phyloP scores from a whole-genome alignment of 2,329 filamentous ascomycete species.

The Rhexocercosporidium sp. region DNA sequence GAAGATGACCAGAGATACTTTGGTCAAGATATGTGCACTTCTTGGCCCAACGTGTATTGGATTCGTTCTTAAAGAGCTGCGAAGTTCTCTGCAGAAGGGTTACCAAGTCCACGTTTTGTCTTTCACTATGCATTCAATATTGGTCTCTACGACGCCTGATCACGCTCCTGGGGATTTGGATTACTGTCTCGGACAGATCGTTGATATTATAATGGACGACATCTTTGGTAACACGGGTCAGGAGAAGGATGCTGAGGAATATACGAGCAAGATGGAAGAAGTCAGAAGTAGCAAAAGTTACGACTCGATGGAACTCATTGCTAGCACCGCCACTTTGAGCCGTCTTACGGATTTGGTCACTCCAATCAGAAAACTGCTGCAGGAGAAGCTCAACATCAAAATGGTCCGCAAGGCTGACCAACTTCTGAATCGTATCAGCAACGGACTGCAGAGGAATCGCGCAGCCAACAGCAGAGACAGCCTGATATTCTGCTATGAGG shows the following conservation, averaged over 20 bases:
- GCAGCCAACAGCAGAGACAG: conserved; percentile 80
- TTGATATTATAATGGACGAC: conserved; percentile 93
- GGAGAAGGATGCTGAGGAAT: conserved; percentile 96
- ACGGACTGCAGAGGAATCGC: conserved; percentile 82
- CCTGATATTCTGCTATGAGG: conserved; percentile 92
- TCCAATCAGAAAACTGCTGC: conserved; percentile 78
- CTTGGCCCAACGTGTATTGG: conserved; percentile 84
- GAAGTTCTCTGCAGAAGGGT: conserved; percentile 80
- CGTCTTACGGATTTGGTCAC: conserved; percentile 76
- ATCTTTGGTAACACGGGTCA: conserved; percentile 91
- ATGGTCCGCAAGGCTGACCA: conserved; percentile 92
- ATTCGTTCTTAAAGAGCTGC: conserved; percentile 91
- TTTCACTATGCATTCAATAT: conserved; percentile 90
- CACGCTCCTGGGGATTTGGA: conserved; percentile 85
- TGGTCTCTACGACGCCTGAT: conserved; percentile 75
- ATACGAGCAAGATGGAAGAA: conserved; percentile 94
- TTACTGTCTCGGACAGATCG: conserved; percentile 80
- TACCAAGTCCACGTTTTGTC: conserved; percentile 96
- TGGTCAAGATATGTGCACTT: conserved; percentile 81
- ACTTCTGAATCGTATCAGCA: conserved; percentile 79
- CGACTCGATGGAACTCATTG: conserved; percentile 93
- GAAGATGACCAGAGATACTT: conserved; percentile 87
- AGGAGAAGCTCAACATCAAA: conserved; percentile 82
- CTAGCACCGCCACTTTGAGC: conserved; percentile 78
- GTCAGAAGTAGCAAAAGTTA: conserved; percentile 98